Percentiles rank a stretch among this genome's conserved stretches.
These are phyloP conservation scores for Allantophomopsis cytisporea DNA, from an alignment of 2,329 filamentous ascomycete genomes.

Conservation along the genomic window DNA sequence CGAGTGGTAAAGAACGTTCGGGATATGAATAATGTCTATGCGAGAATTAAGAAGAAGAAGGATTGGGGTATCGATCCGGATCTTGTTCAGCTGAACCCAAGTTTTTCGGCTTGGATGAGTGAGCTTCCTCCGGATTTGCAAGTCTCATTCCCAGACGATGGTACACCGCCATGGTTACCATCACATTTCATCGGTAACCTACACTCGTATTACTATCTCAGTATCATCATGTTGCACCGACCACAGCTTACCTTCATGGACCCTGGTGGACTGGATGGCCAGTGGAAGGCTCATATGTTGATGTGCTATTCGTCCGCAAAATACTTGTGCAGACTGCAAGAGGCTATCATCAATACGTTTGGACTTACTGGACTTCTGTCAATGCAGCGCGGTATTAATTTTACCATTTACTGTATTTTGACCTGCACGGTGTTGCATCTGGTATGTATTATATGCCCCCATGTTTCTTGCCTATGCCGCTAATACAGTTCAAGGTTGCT, in stretches of 20 bases:
- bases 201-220: constrained; percentile 79
- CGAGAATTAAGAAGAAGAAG: constrained; percentile 58
- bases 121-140: constrained; percentile 69
- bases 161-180: constrained; percentile 69
- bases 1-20: constrained; percentile 68
- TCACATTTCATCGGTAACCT: constrained; percentile 83
- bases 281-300: constrained; percentile 82
- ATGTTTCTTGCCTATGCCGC: constrained; percentile 1
- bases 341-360: constrained; percentile 64
- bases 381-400: constrained; percentile 91
- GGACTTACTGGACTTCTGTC: constrained; percentile 71
- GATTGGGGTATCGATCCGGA: constrained; percentile 82
- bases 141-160: constrained; percentile 64
- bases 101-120: constrained; percentile 62
- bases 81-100: constrained; percentile 66
- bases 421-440: constrained; percentile 89
- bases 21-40: constrained; percentile 62
- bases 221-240: constrained; percentile 74
- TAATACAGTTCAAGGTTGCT: constrained; percentile 48
- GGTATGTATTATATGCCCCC: constrained; percentile 38
- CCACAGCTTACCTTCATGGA: constrained; percentile 74
- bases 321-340: constrained; percentile 72
- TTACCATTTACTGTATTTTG: constrained; percentile 83
- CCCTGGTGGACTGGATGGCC: constrained; percentile 52
- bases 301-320: constrained; percentile 78